phyloP scores from a whole-genome alignment of 2,329 filamentous ascomycete genomes.

The Myriosclerotinia scirpicola region DNA sequence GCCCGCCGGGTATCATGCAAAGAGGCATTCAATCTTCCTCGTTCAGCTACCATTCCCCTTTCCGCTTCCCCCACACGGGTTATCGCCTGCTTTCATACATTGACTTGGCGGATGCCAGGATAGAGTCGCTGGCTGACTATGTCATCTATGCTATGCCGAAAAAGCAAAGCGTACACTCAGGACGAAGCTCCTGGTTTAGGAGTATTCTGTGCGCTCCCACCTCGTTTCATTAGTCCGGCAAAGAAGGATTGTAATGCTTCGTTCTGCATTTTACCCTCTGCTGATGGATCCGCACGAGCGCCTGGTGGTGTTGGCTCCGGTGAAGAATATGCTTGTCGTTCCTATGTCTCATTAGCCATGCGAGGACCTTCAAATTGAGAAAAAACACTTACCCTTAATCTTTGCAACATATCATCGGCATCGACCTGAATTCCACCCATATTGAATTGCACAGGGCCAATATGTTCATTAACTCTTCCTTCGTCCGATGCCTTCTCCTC shows the following conservation, averaged over 20 bases:
- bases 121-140: constrained; percentile 10
- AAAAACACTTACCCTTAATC: constrained; percentile 65
- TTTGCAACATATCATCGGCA: constrained; percentile 87
- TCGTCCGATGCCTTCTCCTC: constrained; percentile 35
- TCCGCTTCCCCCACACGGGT: not conserved
- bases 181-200: constrained; percentile 37
- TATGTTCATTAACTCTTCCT: constrained; percentile 60
- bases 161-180: constrained; percentile 13
- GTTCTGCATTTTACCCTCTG: constrained; percentile 53
- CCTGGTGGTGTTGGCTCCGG: constrained; percentile 40
- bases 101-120: constrained; percentile 11
- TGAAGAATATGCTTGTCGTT: constrained; percentile 40
- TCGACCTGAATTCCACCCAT: constrained; percentile 97
- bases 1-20: constrained; percentile 24
- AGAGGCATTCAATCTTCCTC: constrained; percentile 12
- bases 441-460: constrained; percentile 95
- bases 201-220: constrained; percentile 38
- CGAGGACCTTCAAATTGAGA: not conserved
- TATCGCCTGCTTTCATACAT: not conserved
- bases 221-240: constrained; percentile 56
- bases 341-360: constrained; percentile 30
- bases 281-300: constrained; percentile 31
- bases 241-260: constrained; percentile 62
- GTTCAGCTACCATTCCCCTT: not conserved
- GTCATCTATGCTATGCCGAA: not conserved